phyloP scores from a whole-genome alignment of 2,329 filamentous ascomycete species.

The Chaetomiaceae sp. region DNA sequence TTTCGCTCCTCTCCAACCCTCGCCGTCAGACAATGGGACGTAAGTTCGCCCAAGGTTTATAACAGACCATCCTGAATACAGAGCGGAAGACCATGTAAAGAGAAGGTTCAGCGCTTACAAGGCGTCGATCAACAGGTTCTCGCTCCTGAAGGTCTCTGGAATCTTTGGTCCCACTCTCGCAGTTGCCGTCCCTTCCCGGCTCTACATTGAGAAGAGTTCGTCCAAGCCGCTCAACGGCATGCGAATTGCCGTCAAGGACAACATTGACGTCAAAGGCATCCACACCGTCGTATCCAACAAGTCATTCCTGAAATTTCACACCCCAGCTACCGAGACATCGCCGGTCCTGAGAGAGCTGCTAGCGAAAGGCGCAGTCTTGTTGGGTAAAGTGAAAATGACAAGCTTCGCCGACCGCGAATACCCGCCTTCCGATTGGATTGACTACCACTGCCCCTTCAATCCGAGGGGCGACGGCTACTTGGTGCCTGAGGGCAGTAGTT shows the following conservation, averaged over 20 bases:
- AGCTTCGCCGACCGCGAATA: constrained; percentile 9
- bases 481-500: constrained; percentile 4
- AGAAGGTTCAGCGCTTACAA: not conserved
- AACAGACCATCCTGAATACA: too few relatives aligned
- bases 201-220: not conserved
- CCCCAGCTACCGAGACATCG: not conserved
- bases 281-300: constrained; percentile 1
- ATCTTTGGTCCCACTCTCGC: not conserved
- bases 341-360: not conserved
- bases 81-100: not conserved
- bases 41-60: too few relatives aligned
- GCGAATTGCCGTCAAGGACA: constrained; percentile 10
- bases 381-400: constrained; percentile 9
- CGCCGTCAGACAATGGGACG: not conserved
- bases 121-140: too few relatives aligned
- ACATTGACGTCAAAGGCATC: constrained; percentile 6
- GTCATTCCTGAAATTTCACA: constrained; percentile 1
- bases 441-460: constrained; percentile 12
- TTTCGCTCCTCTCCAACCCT: too few relatives aligned
- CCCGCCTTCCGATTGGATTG: constrained; percentile 11
- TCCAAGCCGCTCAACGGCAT: constrained; percentile 8
- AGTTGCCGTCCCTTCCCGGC: not conserved
- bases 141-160: too few relatives aligned
- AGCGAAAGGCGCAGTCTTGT: not conserved
- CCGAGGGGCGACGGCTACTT: constrained; percentile 10